phyloP scores from a whole-genome alignment of 768 basidiomycete species.

The Boletus subcaerulescens region DNA sequence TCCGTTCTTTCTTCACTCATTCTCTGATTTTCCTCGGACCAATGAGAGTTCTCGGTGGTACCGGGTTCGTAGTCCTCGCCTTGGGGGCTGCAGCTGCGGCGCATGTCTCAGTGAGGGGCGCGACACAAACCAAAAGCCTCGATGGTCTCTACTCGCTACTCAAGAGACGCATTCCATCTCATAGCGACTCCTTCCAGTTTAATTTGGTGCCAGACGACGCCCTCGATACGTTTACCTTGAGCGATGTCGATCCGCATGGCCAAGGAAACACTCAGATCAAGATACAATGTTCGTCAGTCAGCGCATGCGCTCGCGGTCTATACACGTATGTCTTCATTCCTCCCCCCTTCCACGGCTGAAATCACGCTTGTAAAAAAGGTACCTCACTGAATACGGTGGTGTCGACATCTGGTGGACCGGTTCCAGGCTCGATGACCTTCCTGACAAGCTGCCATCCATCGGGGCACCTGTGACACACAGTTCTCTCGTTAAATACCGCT shows the following conservation, averaged over 20 bases:
- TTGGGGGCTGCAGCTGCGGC: background rate
- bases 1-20: too few species aligned
- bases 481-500: conserved; percentile 38
- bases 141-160: conserved; percentile 35
- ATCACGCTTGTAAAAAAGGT: conserved; percentile 18
- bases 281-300: conserved; percentile 35
- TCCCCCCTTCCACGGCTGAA: background rate
- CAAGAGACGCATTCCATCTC: conserved; percentile 35
- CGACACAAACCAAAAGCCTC: background rate
- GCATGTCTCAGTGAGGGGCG: too few species aligned
- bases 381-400: conserved; percentile 35
- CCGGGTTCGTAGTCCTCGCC: background rate
- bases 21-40: background rate
- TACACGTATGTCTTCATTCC: conserved; percentile 32
- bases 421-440: conserved; percentile 35
- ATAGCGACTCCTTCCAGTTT: conserved; percentile 34
- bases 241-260: conserved; percentile 15
- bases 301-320: conserved; percentile 37
- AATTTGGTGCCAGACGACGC: conserved; percentile 19
- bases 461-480: conserved; percentile 30
- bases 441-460: conserved; percentile 29
- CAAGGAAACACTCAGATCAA: conserved; percentile 19
- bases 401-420: conserved; percentile 46
- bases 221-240: conserved; percentile 33
- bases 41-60: background rate